Percentiles rank a stretch among this genome's conserved stretches.
phyloP scores from a whole-genome alignment of 306 rosid genomes.

The Carpinus fangiana region DNA sequence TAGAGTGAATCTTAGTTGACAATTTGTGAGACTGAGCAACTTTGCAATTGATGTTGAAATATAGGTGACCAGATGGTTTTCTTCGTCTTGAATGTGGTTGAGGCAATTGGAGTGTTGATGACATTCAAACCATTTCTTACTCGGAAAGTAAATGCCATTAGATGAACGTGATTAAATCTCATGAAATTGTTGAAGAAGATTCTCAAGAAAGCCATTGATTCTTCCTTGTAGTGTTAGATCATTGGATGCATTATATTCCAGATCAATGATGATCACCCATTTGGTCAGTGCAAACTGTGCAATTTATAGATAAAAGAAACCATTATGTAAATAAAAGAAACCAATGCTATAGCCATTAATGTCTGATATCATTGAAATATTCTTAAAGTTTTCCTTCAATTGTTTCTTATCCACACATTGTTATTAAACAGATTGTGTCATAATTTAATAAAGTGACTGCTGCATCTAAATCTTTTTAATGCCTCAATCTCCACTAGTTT shows the following conservation, averaged over 20 bases:
- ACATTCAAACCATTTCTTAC: conserved; percentile 51
- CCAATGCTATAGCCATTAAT: not conserved
- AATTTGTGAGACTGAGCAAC: not conserved
- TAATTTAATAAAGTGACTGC: too few relatives aligned
- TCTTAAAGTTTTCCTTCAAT: too few relatives aligned
- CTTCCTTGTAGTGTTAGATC: not conserved
- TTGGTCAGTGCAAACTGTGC: not conserved
- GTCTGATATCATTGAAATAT: not conserved
- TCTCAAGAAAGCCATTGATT: not conserved
- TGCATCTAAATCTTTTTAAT: too few relatives aligned
- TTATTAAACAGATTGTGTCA: too few relatives aligned
- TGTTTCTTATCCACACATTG: too few relatives aligned
- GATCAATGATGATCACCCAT: not conserved
- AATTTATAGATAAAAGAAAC: not conserved
- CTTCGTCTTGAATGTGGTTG: conserved; percentile 46
- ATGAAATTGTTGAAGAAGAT: not conserved
- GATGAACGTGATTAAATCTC: not conserved
- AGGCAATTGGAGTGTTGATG: conserved; percentile 41
- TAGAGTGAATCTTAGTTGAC: not conserved
- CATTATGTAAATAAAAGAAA: not conserved
- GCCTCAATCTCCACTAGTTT: too few relatives aligned
- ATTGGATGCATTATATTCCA: not conserved
- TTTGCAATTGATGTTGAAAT: conserved; percentile 9
- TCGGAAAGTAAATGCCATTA: not conserved
- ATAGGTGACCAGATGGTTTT: conserved; percentile 50